phyloP scores from a whole-genome alignment of 441 rosid species.

The Erodium moschatum region DNA sequence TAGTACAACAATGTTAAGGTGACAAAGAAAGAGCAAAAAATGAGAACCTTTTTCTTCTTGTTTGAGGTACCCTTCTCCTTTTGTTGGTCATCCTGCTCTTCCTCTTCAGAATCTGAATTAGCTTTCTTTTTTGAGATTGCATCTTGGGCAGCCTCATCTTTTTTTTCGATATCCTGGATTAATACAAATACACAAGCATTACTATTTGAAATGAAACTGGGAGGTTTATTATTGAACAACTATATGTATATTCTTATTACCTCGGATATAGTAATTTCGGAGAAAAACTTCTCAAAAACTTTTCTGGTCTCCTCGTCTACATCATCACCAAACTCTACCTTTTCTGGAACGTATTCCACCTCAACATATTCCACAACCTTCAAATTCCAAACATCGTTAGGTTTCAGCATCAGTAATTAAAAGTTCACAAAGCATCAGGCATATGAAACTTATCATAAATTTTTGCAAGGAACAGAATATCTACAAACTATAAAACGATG shows the following conservation, averaged over 20 bases:
- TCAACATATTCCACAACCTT: slow-evolving; percentile 58
- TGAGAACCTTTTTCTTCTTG: slow-evolving; percentile 81
- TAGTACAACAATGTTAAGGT: slow-evolving; percentile 2
- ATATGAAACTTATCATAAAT: neutral
- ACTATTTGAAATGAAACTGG: neutral
- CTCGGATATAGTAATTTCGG: slow-evolving; percentile 45
- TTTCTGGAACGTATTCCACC: slow-evolving; percentile 84
- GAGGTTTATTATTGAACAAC: neutral
- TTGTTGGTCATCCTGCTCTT: slow-evolving; percentile 48
- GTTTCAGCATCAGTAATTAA: too few relatives aligned
- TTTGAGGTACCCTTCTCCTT: slow-evolving; percentile 83
- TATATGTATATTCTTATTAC: slow-evolving; percentile 26
- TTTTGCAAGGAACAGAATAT: too few relatives aligned
- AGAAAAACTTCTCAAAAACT: slow-evolving; percentile 75
- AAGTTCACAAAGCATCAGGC: neutral
- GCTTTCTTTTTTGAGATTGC: slow-evolving; percentile 49
- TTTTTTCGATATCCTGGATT: slow-evolving; percentile 51
- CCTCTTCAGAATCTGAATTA: slow-evolving; percentile 70
- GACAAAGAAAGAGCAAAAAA: neutral
- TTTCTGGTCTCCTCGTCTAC: slow-evolving; percentile 68
- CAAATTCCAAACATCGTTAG: neutral
- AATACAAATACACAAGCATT: slow-evolving; percentile 8
- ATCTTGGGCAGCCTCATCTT: slow-evolving; percentile 55
- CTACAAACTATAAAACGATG: neutral
- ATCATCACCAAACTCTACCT: slow-evolving; percentile 69